Conservation (phyloP, 176 grass and related monocot species). For the Luzula sylvatica region DNA sequence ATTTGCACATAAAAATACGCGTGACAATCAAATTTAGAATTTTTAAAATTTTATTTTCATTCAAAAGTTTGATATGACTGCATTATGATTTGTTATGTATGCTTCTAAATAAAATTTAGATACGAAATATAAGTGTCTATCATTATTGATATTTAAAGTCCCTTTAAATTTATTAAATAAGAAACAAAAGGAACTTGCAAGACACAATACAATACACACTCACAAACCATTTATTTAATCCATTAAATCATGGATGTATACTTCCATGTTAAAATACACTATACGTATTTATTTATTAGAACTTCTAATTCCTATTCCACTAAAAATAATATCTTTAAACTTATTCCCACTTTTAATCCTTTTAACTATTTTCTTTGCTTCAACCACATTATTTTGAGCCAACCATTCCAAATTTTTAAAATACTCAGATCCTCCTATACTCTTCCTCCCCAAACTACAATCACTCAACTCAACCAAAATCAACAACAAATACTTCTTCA, state of each 20-base stretch:
- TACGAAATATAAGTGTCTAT: too few species aligned
- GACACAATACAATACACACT: too few species aligned
- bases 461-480: constrained; percentile 47
- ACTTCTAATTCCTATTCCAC: constrained; percentile 67
- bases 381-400: constrained; percentile 48
- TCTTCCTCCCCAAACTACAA: constrained; percentile 56
- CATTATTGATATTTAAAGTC: too few species aligned
- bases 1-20: too few species aligned
- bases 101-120: too few species aligned
- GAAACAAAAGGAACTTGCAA: too few species aligned
- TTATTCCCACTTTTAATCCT: constrained; percentile 54
- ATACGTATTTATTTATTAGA: neutral
- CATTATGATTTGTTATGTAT: too few species aligned
- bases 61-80: too few species aligned
- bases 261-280: neutral
- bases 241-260: constrained; percentile 2
- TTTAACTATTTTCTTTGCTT: constrained; percentile 81
- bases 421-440: constrained; percentile 61
- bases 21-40: too few species aligned
- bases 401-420: constrained; percentile 57
- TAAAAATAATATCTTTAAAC: constrained; percentile 55
- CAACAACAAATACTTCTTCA: constrained; percentile 57
- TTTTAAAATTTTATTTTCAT: too few species aligned
- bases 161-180: too few species aligned
- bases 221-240: neutral